Base-by-base conservation (phyloP, 805 yeast genomes). In the Schwanniomyces vanrijiae region DNA sequence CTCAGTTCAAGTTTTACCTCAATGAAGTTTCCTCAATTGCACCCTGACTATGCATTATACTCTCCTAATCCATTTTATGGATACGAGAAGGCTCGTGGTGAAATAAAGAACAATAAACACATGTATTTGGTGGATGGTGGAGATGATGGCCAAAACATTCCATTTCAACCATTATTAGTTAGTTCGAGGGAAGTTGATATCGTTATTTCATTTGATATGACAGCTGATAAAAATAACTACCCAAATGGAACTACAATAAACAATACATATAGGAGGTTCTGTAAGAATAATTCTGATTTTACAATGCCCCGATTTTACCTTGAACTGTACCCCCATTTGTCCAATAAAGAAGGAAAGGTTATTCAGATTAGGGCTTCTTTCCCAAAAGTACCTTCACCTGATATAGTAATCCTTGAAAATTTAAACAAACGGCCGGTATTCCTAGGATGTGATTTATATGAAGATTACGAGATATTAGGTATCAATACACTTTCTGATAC, bases 11-110 rank as follows among this genome's bases (percentile, higher is more conserved):
- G 61, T 19, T 44, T 50, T 42, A 54, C 50, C 14, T 43, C 58
- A 2, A 26, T 56, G 22, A 65, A 68, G 34, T 56, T 61, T 35
- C 66, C 69, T 1, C 56, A 53, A 16, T 46, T 52, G 16, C 81
- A 76, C 46, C 81, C 83, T 1, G 87, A 83, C 54, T 82, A 77
- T 60, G 88, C 88, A 0, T 55, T 82, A 2, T 75, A 69, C 48
- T 73, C 82, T 1, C 88, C 88, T 1, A 84, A 83, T 49, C 88
- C 90, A 2, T 84, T 84, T 56, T 75, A 66, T 50, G 66, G 65
- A 2, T 59, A 51, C 35, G 33, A 40, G 10, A 40, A 22, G 34
- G 58, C 19, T 33, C 33, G 14, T 16, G 33, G 16, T 3, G 44
- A 46, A 24, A 46, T 55, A n/a, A 46, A 60, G 4, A 38, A 52